Percentiles rank a stretch among this genome's conserved stretches.
phyloP scores from a whole-genome alignment of 345 rosid genomes.

The Moricandia moricandioides region DNA sequence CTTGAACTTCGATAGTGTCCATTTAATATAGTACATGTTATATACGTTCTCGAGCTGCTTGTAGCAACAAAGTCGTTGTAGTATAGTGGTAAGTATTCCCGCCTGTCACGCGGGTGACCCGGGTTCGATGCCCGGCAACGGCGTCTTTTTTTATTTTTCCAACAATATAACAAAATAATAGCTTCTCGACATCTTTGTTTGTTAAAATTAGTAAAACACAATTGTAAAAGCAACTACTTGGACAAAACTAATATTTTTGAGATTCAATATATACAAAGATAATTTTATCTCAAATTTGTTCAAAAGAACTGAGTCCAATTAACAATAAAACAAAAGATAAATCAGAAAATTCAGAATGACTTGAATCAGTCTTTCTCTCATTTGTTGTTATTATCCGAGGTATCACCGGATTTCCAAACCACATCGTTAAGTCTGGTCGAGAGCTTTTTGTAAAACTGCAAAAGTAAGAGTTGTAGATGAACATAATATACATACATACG shows the following conservation, averaged over 20 bases:
- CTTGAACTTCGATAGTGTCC: too few relatives aligned
- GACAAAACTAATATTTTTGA: not conserved
- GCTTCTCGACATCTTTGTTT: not conserved
- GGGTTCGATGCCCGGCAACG: constrained; percentile 70
- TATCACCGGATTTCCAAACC: constrained; percentile 93
- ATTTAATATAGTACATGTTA: too few relatives aligned
- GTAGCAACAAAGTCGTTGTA: constrained; percentile 50
- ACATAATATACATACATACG: not conserved
- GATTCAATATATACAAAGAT: not conserved
- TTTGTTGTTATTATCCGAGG: constrained; percentile 46
- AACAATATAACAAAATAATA: not conserved
- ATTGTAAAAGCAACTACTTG: not conserved
- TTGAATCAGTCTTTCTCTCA: not conserved
- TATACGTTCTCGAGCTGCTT: too few relatives aligned
- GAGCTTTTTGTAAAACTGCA: constrained; percentile 91
- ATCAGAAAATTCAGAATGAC: not conserved
- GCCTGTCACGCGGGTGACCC: constrained; percentile 97
- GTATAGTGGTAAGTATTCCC: constrained; percentile 90
- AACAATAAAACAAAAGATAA: not conserved
- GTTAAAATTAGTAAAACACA: not conserved
- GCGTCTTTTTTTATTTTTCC: not conserved
- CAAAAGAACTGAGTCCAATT: constrained; percentile 21
- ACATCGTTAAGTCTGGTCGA: constrained; percentile 83
- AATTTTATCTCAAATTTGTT: not conserved
- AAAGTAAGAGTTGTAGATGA: not conserved